These are phyloP conservation scores for Cymbopogon flexuosus DNA, from an alignment of 202 grass and related monocot species.

Conservation along the genomic window DNA sequence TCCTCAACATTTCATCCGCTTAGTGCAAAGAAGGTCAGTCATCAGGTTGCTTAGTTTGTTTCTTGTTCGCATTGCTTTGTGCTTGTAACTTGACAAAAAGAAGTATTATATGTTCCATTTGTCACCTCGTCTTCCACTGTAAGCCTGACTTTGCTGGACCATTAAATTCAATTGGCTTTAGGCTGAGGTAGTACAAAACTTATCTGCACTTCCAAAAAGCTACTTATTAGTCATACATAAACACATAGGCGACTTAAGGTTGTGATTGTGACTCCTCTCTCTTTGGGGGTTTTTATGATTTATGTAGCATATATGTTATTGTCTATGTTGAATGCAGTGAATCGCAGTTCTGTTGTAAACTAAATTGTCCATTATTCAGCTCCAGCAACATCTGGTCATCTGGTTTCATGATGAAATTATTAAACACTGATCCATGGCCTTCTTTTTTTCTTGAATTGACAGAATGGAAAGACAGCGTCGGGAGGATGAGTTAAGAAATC, in stretches of 20 bases:
- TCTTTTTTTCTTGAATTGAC: slow-evolving; percentile 27
- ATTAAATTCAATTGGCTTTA: background rate
- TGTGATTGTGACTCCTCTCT: background rate
- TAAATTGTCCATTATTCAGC: background rate
- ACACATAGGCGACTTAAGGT: background rate
- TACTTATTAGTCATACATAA: background rate
- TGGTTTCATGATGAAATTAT: slow-evolving; percentile 22
- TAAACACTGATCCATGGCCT: slow-evolving; percentile 15
- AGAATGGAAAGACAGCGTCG: slow-evolving; percentile 95
- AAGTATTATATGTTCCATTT: background rate
- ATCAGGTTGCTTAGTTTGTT: background rate
- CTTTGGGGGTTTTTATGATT: background rate
- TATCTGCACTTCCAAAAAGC: background rate
- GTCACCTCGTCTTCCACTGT: slow-evolving; percentile 10
- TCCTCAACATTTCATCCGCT: slow-evolving; percentile 94
- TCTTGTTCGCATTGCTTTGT: slow-evolving; percentile 1
- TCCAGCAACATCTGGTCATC: background rate
- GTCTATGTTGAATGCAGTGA: background rate
- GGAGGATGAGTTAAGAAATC: slow-evolving; percentile 82
- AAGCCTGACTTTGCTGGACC: background rate
- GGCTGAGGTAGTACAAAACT: background rate
- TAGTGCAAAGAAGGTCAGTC: slow-evolving; percentile 88
- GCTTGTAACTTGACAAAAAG: background rate
- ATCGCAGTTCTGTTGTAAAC: slow-evolving; percentile 14
- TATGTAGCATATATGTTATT: slow-evolving; percentile 1